phyloP scores from a whole-genome alignment of 768 basidiomycete species.

The Clathrus columnatus region DNA sequence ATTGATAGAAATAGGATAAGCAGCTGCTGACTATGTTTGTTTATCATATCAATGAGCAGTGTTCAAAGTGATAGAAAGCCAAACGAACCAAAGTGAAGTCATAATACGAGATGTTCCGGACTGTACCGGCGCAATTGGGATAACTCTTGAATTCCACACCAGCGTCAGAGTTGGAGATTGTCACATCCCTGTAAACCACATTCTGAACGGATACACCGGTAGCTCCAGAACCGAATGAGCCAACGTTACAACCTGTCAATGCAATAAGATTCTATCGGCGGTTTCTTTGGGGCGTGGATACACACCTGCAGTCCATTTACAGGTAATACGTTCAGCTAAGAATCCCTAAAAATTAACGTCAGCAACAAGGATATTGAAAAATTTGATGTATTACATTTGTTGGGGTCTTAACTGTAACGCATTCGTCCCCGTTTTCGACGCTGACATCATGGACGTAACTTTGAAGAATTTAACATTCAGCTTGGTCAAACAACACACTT shows the following conservation, averaged over 20 bases:
- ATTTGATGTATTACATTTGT: slow-evolving; percentile 11
- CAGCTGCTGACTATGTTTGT: background rate
- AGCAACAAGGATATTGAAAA: background rate
- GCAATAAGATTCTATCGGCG: no score
- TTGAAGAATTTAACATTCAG: slow-evolving; percentile 7
- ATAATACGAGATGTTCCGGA: slow-evolving; percentile 18
- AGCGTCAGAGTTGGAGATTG: slow-evolving; percentile 17
- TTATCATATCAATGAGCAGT: background rate
- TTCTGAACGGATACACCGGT: slow-evolving; percentile 18
- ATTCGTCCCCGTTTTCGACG: slow-evolving; percentile 26
- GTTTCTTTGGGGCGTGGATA: background rate
- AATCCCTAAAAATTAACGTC: slow-evolving; percentile 10
- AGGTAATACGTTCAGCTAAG: slow-evolving; percentile 14
- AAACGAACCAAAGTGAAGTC: slow-evolving; percentile 13
- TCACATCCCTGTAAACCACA: slow-evolving; percentile 17
- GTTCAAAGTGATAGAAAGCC: slow-evolving; percentile 9
- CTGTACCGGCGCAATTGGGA: slow-evolving; percentile 17
- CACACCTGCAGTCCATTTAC: slow-evolving; percentile 14
- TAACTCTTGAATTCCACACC: slow-evolving; percentile 20
- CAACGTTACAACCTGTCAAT: slow-evolving; percentile 18
- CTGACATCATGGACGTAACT: slow-evolving; percentile 24
- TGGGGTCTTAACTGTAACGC: slow-evolving; percentile 27
- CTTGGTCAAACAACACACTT: slow-evolving; percentile 10
- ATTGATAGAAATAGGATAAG: slow-evolving; percentile 14
- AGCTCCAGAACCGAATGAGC: slow-evolving; percentile 17